Evolutionary conservation across 2,329 filamentous ascomycete species (phyloP).

Genomic region (Rhinocladiella similis): DNA sequence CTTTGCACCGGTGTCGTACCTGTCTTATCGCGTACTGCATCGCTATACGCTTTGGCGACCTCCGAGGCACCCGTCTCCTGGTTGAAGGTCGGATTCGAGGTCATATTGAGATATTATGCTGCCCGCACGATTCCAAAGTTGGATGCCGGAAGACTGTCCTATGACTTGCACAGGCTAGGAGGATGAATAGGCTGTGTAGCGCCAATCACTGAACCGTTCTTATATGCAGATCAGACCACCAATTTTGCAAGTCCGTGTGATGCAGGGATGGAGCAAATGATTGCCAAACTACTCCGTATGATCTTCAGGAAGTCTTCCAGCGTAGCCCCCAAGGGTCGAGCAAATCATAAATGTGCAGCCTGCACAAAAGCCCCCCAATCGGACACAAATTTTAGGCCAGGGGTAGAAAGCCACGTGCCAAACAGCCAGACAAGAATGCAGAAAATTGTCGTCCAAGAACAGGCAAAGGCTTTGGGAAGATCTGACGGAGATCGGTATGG

Average conservation of each 20-base stretch:
- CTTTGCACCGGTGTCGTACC: not conserved
- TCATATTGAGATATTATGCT: slow-evolving; percentile 4
- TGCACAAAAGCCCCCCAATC: not conserved
- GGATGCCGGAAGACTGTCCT: too few relatives aligned
- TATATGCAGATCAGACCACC: not conserved
- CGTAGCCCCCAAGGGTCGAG: too few relatives aligned
- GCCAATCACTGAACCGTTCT: not conserved
- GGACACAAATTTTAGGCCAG: not conserved
- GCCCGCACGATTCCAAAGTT: not conserved
- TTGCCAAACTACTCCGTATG: not conserved
- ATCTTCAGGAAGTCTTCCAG: too few relatives aligned
- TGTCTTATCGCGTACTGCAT: slow-evolving; percentile 30
- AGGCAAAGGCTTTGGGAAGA: not conserved
- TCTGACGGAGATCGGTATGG: not conserved
- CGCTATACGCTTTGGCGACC: slow-evolving; percentile 27
- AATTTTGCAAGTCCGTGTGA: not conserved
- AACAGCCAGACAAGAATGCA: not conserved
- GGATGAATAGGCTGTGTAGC: too few relatives aligned
- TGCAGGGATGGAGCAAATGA: not conserved
- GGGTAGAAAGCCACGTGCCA: not conserved
- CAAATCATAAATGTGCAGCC: not conserved
- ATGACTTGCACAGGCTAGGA: too few relatives aligned
- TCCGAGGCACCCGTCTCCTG: slow-evolving; percentile 17
- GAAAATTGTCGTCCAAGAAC: not conserved
- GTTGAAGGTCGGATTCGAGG: slow-evolving; percentile 13